Evolutionary conservation across 2,329 filamentous ascomycete species (phyloP), one percentile per base, ranked within the genome.

Genomic region (Lasiodiplodia sp.): DNA sequence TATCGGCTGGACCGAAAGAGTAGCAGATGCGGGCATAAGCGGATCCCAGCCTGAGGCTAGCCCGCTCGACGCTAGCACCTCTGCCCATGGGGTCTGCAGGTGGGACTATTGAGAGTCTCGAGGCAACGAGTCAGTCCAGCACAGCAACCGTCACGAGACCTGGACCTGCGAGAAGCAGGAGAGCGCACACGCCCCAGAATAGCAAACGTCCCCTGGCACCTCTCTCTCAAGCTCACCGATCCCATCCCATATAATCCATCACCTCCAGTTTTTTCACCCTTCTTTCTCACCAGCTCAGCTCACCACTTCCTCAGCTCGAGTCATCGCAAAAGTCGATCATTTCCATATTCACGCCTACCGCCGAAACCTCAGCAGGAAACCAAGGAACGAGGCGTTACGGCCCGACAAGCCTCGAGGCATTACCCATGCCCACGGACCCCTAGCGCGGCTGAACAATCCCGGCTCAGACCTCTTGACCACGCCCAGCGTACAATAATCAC

Each of bases 301-400:
- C 40, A 63, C 58, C 60, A 64, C 60, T 28, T 64, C 16, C 38
- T 49, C 28, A 49, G 44, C 60, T 52, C 31, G 60, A 64, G 60
- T 52, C 60, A 64, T 64, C 60, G n/a, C 40, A 23, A 6, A 23
- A 40, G 28, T 14, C 31, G 60, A 64, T 64, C 60, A 14, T 40
- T 52, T 38, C 60, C 60, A n/a, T 28, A 34, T 52, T 21, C 28
- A 60, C 16, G 23, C 12, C 21, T 16, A 16, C 21, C 37, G 23
- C 6, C 56, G 37, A 57, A 38, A 6, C 55, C 55, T 40, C 55
- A 38, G 18, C 31, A 34, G 21, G 55, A 47, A 47, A 5, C 38
- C 58, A 63, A 47, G 57, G 38, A 25, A 47, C 23, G 28, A 21
- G 58, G 58, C 40, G 40, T 23, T 44, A 44, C 58, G 58, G 58